These are phyloP conservation scores for Rhynchospora breviuscula DNA, from an alignment of 176 grass and related monocot species.

Conservation along the genomic window DNA sequence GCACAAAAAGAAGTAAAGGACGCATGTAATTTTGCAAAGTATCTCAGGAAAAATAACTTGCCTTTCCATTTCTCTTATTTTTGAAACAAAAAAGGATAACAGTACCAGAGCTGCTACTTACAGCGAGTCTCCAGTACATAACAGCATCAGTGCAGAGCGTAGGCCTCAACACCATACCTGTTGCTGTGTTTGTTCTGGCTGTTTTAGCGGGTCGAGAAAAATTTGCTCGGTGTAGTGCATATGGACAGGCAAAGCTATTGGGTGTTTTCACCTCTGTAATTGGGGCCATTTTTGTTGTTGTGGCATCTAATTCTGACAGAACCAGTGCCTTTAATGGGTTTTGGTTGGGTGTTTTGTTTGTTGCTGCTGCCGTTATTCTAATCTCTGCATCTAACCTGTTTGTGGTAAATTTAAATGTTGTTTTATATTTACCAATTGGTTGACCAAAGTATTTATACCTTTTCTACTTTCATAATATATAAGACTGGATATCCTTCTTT, in stretches of 20 bases:
- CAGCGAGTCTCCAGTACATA: constrained; percentile 27
- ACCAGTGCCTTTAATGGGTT: background rate
- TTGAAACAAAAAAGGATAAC: constrained; percentile 24
- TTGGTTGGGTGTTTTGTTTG: constrained; percentile 18
- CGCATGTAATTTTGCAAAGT: background rate
- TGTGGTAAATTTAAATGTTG: constrained; percentile 2
- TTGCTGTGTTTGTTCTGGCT: constrained; percentile 25
- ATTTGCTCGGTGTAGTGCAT: constrained; percentile 5
- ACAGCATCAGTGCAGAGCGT: constrained; percentile 28
- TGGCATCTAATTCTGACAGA: background rate
- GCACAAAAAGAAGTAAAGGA: background rate
- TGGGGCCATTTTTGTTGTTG: constrained; percentile 10
- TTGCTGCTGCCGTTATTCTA: background rate
- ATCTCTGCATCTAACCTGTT: background rate
- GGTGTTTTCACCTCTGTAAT: background rate
- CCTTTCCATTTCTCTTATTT: background rate
- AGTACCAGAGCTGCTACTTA: constrained; percentile 22
- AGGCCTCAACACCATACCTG: constrained; percentile 23
- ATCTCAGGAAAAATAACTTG: background rate
- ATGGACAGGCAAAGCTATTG: constrained; percentile 24
- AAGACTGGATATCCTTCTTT: background rate
- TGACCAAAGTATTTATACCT: background rate
- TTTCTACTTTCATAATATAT: background rate
- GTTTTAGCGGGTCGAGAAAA: constrained; percentile 10
- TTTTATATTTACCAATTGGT: background rate